Base-by-base conservation (phyloP, 257 asterid species). In the Lithospermum erythrorhizon region DNA sequence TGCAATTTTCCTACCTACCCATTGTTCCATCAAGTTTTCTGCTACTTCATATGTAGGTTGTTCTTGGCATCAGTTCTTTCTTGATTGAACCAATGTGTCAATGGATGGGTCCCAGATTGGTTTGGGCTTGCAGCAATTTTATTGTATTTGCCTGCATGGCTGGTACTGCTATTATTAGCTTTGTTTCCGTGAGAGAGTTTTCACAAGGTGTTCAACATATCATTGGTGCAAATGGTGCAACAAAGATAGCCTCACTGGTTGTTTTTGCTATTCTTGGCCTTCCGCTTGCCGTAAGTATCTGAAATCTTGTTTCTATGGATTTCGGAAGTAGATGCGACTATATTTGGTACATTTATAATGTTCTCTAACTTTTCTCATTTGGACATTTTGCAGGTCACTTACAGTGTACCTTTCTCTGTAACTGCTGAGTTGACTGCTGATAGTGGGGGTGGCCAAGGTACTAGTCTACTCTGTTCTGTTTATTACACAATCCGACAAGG, bases 361-460 rank as follows among this genome's bases (percentile, higher is more conserved):
- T 35, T 35, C 47, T 35, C 47, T 6, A 9, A 35, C 47, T 27
- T 27, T 7, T 27, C 32, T 27, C 32, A 35, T 35, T 35, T 35
- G 47, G 15, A 35, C 11, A 1, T 35, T 35, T 30, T 70, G 79
- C 67, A 93, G 99, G 62, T 93, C 66, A 93, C 99, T 7, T 93
- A 93, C 65, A 89, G 95, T 35, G 97, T 93, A 68, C 99, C 97
- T 61, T 93, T 93, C 75, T 89, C 97, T 55, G 82, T 93, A 70
- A 89, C 97, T 8, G 96, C 97, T 8, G 99, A 89, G 79, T 65
- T 93, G 75, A 93, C 99, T 66, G 99, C 99, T 59, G 99, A 93
- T 83, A 79, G 89, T 37, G 99, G 99, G 59, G 97, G 99, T 58
- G 99, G 99, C 45, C 99, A 93, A 93, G 99, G 99, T 93, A 76